A percentile compares a stretch with the other conserved stretches of the same genome.
These are phyloP conservation scores for Adansonia rubrostipa DNA, from an alignment of 441 rosid genomes.

Conservation along the genomic window DNA sequence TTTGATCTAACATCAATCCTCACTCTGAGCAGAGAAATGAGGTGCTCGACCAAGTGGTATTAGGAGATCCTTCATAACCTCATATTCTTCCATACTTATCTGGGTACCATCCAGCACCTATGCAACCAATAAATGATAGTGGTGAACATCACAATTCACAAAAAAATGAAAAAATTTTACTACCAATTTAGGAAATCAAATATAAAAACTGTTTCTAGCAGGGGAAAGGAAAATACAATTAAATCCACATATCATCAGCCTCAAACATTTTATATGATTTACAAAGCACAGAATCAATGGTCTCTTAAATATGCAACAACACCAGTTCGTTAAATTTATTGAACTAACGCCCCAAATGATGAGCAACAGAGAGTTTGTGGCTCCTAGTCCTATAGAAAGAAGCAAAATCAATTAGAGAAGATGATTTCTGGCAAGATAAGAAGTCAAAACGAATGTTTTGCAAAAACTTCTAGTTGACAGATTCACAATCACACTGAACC, in stretches of 20 bases:
- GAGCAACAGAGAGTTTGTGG: background rate
- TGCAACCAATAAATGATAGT: slow-evolving; percentile 29
- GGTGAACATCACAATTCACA: slow-evolving; percentile 3
- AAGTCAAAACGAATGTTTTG: background rate
- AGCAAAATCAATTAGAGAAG: background rate
- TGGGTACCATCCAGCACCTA: slow-evolving; percentile 75
- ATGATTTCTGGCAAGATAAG: background rate
- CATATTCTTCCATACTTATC: slow-evolving; percentile 72
- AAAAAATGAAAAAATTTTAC: background rate
- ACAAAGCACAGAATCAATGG: background rate
- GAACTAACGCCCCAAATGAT: background rate
- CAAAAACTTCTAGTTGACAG: background rate
- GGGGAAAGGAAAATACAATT: background rate
- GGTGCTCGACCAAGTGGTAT: slow-evolving; percentile 83
- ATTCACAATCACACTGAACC: background rate
- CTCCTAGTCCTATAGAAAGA: background rate
- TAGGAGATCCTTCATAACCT: slow-evolving; percentile 73
- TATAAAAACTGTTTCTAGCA: background rate
- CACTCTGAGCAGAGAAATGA: slow-evolving; percentile 60
- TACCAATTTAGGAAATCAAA: background rate
- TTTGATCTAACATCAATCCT: slow-evolving; percentile 43
- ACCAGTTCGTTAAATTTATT: background rate
- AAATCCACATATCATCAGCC: slow-evolving; percentile 1
- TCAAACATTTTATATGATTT: background rate
- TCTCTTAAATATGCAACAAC: background rate